A percentile compares a stretch with the other conserved stretches of the same genome.
Conservation (phyloP, 176 grass and related monocot genomes). For the Dactylis glomerata region DNA sequence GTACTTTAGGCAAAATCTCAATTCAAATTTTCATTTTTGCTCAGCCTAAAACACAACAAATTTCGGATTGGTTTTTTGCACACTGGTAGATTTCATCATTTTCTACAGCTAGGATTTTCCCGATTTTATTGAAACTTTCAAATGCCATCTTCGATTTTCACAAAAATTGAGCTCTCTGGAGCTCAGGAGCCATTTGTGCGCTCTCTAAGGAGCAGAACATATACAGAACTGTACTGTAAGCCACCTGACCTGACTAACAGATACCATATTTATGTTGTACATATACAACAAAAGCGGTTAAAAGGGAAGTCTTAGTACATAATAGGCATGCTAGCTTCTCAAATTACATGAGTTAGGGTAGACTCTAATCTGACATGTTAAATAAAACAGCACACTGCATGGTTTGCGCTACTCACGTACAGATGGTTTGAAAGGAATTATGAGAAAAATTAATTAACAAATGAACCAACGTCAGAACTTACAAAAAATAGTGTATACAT, state of each 20-base stretch:
- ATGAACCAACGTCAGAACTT: constrained; percentile 37
- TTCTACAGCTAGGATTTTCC: too few relatives aligned
- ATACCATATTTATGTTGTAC: background rate
- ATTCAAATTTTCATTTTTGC: too few relatives aligned
- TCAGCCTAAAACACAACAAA: too few relatives aligned
- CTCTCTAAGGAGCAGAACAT: background rate
- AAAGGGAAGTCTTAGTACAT: background rate
- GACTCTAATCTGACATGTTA: background rate
- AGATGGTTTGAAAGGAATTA: background rate
- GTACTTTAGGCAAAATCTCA: too few relatives aligned
- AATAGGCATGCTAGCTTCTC: background rate
- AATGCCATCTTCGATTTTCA: too few relatives aligned
- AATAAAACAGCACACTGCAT: background rate
- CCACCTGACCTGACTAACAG: background rate
- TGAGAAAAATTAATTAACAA: background rate
- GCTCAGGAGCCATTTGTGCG: too few relatives aligned
- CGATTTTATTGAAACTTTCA: too few relatives aligned
- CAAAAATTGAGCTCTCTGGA: too few relatives aligned
- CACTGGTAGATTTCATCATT: too few relatives aligned
- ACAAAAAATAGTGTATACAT: constrained; percentile 90
- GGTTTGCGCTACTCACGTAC: background rate
- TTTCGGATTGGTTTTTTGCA: too few relatives aligned
- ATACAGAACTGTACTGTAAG: background rate
- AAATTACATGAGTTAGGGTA: background rate
- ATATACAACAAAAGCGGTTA: background rate